Conservation (phyloP, 306 rosid species). For the Fragaria ananassa region DNA sequence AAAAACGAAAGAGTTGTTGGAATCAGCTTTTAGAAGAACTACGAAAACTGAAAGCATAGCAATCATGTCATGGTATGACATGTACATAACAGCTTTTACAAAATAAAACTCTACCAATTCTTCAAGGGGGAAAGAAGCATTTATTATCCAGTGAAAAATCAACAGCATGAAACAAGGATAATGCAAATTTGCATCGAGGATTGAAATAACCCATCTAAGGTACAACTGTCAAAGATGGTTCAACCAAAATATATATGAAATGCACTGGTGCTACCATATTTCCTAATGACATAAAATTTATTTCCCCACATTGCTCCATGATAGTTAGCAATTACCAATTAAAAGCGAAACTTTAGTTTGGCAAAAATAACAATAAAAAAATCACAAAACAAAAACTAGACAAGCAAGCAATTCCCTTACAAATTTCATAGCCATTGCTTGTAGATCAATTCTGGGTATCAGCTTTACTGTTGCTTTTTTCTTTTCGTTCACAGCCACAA, state of each 20-base stretch:
- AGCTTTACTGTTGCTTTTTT: conserved; percentile 80
- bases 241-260: not conserved
- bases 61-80: not conserved
- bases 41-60: too few relatives aligned
- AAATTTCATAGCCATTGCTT: conserved; percentile 83
- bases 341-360: not conserved
- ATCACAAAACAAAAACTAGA: not conserved
- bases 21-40: not conserved
- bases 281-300: not conserved
- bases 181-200: not conserved
- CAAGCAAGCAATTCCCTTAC: conserved; percentile 42
- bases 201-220: not conserved
- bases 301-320: not conserved
- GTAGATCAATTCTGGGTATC: conserved; percentile 85
- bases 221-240: not conserved
- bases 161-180: not conserved
- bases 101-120: not conserved
- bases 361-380: not conserved
- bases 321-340: not conserved
- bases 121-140: not conserved
- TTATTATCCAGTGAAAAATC: not conserved
- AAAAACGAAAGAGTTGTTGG: not conserved
- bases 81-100: not conserved
- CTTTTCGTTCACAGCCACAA: conserved; percentile 60
- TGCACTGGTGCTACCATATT: not conserved